These are phyloP conservation scores for Esteya vermicola DNA, from an alignment of 2,329 filamentous ascomycete genomes.

Conservation along the genomic window DNA sequence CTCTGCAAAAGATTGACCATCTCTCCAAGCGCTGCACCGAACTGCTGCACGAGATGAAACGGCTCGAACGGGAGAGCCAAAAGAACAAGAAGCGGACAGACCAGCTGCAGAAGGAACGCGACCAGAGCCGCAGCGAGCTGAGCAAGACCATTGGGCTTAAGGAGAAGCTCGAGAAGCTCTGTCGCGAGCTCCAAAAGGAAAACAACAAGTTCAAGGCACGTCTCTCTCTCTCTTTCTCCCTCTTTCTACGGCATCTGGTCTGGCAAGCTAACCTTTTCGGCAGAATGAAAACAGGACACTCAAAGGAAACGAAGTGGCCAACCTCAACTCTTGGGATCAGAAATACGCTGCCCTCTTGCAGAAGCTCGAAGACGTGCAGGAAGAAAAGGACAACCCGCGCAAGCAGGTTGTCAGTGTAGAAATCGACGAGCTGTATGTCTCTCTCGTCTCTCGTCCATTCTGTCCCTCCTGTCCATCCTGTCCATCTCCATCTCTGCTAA, in stretches of 20 bases:
- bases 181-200: constrained; percentile 84
- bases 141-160: constrained; percentile 84
- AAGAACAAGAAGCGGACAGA: constrained; percentile 96
- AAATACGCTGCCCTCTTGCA: constrained; percentile 67
- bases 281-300: constrained; percentile 88
- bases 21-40: constrained; percentile 86
- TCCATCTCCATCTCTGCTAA: constrained; percentile 21
- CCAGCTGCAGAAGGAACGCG: constrained; percentile 91
- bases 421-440: constrained; percentile 68
- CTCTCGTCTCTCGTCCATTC: not conserved
- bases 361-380: constrained; percentile 78
- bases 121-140: constrained; percentile 73
- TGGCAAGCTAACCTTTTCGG: not conserved
- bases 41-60: constrained; percentile 86
- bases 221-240: constrained; percentile 1
- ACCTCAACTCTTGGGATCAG: constrained; percentile 70
- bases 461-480: constrained; percentile 9
- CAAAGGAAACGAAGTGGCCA: constrained; percentile 71
- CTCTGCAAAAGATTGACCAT: constrained; percentile 80
- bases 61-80: constrained; percentile 80
- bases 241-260: not conserved
- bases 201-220: constrained; percentile 93
- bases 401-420: constrained; percentile 74
- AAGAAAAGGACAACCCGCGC: constrained; percentile 70
- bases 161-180: constrained; percentile 93